Evolutionary conservation across 805 yeast species (phyloP).

Genomic region (Saccharomycopsis guyanensis): DNA sequence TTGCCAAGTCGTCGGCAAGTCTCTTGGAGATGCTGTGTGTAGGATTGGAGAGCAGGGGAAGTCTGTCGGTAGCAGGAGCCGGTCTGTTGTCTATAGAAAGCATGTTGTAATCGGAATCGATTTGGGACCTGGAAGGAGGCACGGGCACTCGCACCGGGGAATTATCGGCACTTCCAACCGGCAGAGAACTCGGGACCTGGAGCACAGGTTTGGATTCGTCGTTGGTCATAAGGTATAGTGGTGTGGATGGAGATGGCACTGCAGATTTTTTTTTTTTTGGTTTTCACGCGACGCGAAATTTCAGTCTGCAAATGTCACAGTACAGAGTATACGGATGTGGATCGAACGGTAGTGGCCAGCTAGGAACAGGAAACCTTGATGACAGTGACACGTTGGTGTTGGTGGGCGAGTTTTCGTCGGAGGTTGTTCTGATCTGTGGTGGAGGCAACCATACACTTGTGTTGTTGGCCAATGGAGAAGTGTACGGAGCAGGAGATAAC

Average conservation of each 20-base stretch:
- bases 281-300: too few relatives aligned
- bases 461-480: conserved; percentile 42
- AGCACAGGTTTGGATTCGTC: conserved; percentile 8
- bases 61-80: not conserved
- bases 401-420: conserved; percentile 15
- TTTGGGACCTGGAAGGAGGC: conserved; percentile 13
- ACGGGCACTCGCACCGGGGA: conserved; percentile 9
- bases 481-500: conserved; percentile 57
- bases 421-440: conserved; percentile 40
- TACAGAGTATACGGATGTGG: conserved; percentile 56
- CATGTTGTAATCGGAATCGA: conserved; percentile 12
- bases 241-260: too few relatives aligned
- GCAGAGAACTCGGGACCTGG: conserved; percentile 20
- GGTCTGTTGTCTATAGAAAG: conserved; percentile 3
- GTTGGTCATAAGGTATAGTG: conserved; percentile 4
- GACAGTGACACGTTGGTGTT: conserved; percentile 36
- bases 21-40: conserved; percentile 10
- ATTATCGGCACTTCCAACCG: conserved; percentile 12
- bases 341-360: conserved; percentile 74
- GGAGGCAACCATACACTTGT: conserved; percentile 87
- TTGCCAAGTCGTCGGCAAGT: conserved; percentile 26
- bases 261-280: too few relatives aligned
- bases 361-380: conserved; percentile 50
- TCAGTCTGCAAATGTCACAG: too few relatives aligned
- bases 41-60: not conserved